Conservation (phyloP, 148 eudicot species). For the Beta vulgaris region DNA sequence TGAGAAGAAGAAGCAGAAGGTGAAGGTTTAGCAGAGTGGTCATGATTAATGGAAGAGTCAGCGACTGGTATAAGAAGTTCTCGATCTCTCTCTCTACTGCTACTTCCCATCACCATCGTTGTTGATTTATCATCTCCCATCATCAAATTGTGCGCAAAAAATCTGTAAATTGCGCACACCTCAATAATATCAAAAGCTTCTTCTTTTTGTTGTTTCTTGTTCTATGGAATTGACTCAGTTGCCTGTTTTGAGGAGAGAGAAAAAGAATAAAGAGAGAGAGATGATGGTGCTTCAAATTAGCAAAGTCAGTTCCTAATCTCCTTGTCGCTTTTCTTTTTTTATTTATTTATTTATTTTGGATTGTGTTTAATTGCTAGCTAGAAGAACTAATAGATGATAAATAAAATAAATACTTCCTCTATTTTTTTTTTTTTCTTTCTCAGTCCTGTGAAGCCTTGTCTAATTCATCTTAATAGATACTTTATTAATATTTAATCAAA, state of each 20-base stretch:
- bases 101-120: constrained; percentile 37
- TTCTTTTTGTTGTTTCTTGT: not conserved
- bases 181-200: not conserved
- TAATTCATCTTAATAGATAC: too few relatives aligned
- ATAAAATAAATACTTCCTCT: too few relatives aligned
- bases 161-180: not conserved
- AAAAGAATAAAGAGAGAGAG: not conserved
- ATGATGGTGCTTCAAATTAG: constrained; percentile 7
- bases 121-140: constrained; percentile 68
- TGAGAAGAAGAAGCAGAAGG: constrained; percentile 62
- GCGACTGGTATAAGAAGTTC: constrained; percentile 87
- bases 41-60: constrained; percentile 34
- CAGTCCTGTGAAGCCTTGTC: too few relatives aligned
- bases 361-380: too few relatives aligned
- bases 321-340: not conserved
- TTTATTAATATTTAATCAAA: too few relatives aligned
- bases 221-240: not conserved
- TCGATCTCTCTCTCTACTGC: constrained; percentile 75
- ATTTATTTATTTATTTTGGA: too few relatives aligned
- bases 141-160: not conserved
- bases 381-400: too few relatives aligned
- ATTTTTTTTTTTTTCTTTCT: too few relatives aligned
- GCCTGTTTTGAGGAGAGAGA: constrained; percentile 8
- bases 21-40: constrained; percentile 58
- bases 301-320: constrained; percentile 15